A percentile compares a stretch with the other conserved stretches of the same genome.
Conservation (phyloP, 2,329 filamentous ascomycete species). For the Penicillium decumbens region DNA sequence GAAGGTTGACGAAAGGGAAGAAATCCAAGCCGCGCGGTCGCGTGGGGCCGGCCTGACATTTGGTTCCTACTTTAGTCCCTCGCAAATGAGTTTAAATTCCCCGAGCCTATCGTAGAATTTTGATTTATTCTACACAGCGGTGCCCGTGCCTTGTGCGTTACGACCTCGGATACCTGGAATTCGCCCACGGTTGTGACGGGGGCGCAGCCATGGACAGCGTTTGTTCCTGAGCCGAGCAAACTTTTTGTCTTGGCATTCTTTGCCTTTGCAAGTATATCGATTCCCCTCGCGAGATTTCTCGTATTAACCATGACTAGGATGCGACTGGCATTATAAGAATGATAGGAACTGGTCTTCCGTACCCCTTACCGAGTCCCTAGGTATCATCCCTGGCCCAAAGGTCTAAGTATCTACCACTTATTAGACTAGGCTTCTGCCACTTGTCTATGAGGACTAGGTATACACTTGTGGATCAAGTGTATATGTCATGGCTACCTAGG, state of each 20-base stretch:
- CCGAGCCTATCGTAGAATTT: not conserved
- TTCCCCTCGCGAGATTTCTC: not conserved
- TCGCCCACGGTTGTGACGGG: not conserved
- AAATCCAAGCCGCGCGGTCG: slow-evolving; percentile 11
- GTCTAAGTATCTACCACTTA: too few species aligned
- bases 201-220: not conserved
- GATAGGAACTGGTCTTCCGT: too few species aligned
- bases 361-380: too few species aligned
- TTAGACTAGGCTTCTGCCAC: too few species aligned
- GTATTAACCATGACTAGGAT: too few species aligned
- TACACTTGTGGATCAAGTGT: too few species aligned
- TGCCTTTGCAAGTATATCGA: not conserved
- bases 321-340: too few species aligned
- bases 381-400: too few species aligned
- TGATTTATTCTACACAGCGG: not conserved
- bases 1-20: not conserved
- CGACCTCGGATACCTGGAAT: not conserved
- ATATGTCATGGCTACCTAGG: too few species aligned
- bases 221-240: not conserved
- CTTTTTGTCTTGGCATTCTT: not conserved
- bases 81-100: not conserved
- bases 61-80: not conserved
- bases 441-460: too few species aligned
- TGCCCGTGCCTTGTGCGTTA: not conserved
- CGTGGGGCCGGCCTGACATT: slow-evolving; percentile 1